Evolutionary conservation across 2,329 filamentous ascomycete genomes (phyloP), one percentile per base, ranked within the genome.

Genomic region (Cucurbitaria berberidis): DNA sequence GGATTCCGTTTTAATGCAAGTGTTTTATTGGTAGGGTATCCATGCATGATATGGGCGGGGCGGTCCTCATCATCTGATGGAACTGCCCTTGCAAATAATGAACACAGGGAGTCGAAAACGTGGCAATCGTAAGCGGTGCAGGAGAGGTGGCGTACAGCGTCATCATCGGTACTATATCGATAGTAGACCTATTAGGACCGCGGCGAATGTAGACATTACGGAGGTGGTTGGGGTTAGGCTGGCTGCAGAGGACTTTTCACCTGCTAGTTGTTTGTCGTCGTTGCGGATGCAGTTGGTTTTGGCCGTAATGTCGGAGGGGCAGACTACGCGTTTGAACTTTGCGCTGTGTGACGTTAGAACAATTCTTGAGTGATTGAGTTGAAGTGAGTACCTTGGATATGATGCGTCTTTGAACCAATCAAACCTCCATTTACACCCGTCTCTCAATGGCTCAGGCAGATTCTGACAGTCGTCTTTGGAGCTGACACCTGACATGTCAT

Each of bases 271-370:
- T 46, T 58, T 59, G 24, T 75, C 72, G 59, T 75, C 72, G 42
- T 62, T 64, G 34, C 72, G 72, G 7, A 59, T 55, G 59, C 72
- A 75, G 35, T 62, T 61, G 30, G 72, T 74, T 56, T 60, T 70
- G 26, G 64, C 53, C n/a, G 71, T 73, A 49, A 75, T 63, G 22
- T 69, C 70, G 22, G 54, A 52, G 35, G 72, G 72, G 45, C 72
- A 75, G 32, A 65, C 54, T 3, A 75, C 70, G 22, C 72, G 72
- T 63, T 68, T 68, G 67, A 73, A 75, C 32, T 64, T 72, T 42
- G 66, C 70, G 51, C 72, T 75, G 64, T 66, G 54, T 18, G 53
- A 62, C 52, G 48, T 72, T 55, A 72, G 66, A 45, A 27, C 49
- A 22, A 21, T 38, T 22, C 24, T 58, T 48, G 43, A 50, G 19